phyloP scores from a whole-genome alignment of 2,329 filamentous ascomycete genomes.

The Tolypocladium nubicola region DNA sequence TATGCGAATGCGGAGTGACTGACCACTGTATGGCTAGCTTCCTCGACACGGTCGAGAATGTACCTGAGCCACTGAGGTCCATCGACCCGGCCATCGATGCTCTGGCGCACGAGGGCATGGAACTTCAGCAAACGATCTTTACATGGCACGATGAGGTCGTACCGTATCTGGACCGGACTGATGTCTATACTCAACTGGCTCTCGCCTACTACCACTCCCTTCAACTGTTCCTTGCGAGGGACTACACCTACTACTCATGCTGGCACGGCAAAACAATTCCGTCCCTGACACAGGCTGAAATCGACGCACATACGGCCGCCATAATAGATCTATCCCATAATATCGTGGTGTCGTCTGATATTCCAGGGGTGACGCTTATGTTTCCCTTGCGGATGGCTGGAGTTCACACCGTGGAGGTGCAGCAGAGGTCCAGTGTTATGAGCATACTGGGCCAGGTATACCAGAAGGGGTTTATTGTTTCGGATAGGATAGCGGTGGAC shows the following conservation, averaged over 20 bases:
- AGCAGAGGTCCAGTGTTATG: neutral
- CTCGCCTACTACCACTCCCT: conserved; percentile 8
- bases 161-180: accelerated
- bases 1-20: neutral
- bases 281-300: neutral
- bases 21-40: conserved; percentile 3
- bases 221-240: conserved; percentile 10
- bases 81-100: neutral
- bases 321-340: neutral
- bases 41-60: conserved; percentile 8
- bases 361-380: conserved; percentile 10
- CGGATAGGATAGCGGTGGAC: conserved; percentile 10
- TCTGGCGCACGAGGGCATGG: conserved; percentile 4
- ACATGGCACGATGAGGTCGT: neutral
- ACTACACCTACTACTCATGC: conserved; percentile 12
- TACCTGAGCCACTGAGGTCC: neutral
- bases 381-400: conserved; percentile 16
- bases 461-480: conserved; percentile 12
- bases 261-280: conserved; percentile 9
- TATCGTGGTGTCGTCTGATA: neutral
- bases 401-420: neutral
- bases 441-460: conserved; percentile 6
- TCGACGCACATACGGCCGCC: neutral
- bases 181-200: conserved; percentile 4
- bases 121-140: conserved; percentile 1